A percentile compares a stretch with the other conserved stretches of the same genome.
phyloP scores from a whole-genome alignment of 1,284 basidiomycete species.

The Stygiomarasmius scandens region DNA sequence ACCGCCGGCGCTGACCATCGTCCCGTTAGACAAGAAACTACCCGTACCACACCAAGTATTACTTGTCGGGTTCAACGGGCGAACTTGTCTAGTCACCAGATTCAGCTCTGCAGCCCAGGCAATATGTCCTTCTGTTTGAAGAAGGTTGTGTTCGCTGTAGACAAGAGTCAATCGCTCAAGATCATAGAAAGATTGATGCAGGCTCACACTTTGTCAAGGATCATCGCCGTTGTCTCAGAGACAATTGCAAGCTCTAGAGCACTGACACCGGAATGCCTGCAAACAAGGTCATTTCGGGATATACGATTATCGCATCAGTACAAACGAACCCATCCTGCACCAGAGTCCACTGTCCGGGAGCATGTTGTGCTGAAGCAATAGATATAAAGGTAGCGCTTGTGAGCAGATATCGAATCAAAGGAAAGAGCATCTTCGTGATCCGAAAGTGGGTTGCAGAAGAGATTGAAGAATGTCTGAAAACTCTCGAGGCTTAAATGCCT shows the following conservation, averaged over 20 bases:
- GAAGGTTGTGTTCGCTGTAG: constrained; percentile 16
- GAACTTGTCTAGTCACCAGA: constrained; percentile 34
- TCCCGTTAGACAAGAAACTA: constrained; percentile 40
- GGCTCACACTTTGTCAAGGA: constrained; percentile 38
- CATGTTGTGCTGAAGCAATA: too few species aligned
- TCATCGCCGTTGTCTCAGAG: constrained; percentile 36
- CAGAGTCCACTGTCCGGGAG: constrained; percentile 17
- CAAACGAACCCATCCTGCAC: constrained; percentile 20
- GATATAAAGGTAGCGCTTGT: too few species aligned
- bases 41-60: too few species aligned
- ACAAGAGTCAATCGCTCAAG: constrained; percentile 11
- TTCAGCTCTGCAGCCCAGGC: constrained; percentile 40
- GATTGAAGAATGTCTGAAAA: too few species aligned
- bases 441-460: too few species aligned
- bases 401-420: too few species aligned
- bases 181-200: too few species aligned
- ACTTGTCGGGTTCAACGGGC: constrained; percentile 43
- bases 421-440: too few species aligned
- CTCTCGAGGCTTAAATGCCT: too few species aligned
- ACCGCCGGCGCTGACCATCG: constrained; percentile 28
- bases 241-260: constrained; percentile 44
- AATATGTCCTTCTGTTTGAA: constrained; percentile 23
- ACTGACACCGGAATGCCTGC: constrained; percentile 36
- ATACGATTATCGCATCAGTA: too few species aligned
- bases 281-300: too few species aligned